Evolutionary conservation across 1,284 basidiomycete species (phyloP), one percentile per base, ranked within the genome.

Genomic region (Austropuccinia psidii): DNA sequence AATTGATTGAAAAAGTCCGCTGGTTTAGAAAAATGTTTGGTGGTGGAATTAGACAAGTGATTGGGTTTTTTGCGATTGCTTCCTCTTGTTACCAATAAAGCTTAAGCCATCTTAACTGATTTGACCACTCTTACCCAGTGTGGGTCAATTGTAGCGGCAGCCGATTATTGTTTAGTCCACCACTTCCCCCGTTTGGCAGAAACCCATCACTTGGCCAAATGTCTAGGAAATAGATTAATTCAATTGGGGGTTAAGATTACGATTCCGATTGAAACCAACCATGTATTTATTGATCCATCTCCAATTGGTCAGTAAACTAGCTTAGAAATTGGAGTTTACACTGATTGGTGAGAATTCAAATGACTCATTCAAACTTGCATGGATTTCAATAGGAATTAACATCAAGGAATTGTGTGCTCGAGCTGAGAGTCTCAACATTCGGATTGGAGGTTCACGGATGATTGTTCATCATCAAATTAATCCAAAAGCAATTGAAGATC

Each of bases 1-100:
- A 85, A n/a, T 90, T 94, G 78, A 93, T 96, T 79, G 80, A 82
- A 19, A 86, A 86, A 75, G 91, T 90, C 0, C 85, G 88, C 29
- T 88, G 89, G 76, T 91, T 97, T 84, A 86, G 93, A 75, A 98
- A 98, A 83, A 84, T 92, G 37, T 95, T 98, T 78, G 95, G 95
- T 39, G 95, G 92, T 33, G 94, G 93, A 54, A 91, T 96, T 86
- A 86, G 95, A 27, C 83, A 82, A 76, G 69, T 74, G 27, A 31
- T 33, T 17, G n/a, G n/a, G n/a, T n/a, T n/a, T n/a, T n/a, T n/a
- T n/a, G n/a, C n/a, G n/a, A n/a, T n/a, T n/a, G n/a, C n/a, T n/a
- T n/a, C n/a, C n/a, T n/a, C n/a, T n/a, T 24, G 2, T 41, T 27
- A 29, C 9, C 41, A 21, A 33, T 45, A 2, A 29, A 4, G n/a